Base-by-base conservation (phyloP, 176 grass and related monocot genomes). In the Puya raimondii region DNA sequence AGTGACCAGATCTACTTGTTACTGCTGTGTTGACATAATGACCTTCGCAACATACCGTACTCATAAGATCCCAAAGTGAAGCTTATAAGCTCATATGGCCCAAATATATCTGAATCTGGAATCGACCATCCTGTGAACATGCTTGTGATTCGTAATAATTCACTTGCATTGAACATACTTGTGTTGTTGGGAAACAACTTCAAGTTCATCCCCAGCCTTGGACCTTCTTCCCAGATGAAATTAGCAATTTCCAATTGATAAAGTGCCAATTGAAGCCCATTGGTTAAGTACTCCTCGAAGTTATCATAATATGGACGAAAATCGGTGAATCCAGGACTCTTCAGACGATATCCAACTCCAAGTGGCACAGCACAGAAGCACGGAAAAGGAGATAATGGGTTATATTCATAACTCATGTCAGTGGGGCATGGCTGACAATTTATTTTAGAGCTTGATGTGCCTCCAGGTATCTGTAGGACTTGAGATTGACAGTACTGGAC, bases 111-210 rank as follows among this genome's bases (percentile, higher is more conserved):
- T 70, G 84, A 87, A 51, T 87, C 84, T 1, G 4, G 5, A 76
- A 91, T 91, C 65, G 68, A 12, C 88, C 88, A 91, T 33, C 79
- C 84, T 64, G 84, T 87, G 69, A 91, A 91, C 84, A 91, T 80
- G 48, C 21, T 26, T 82, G 14, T 84, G n/a, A 91, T 80, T 72
- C 81, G 83, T 3, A 13, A 11, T 14, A 91, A 75, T 50, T 91
- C 84, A 50, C 65, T 68, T 58, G n/a, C 10, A 59, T 64, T 85
- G 16, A 91, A 91, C 21, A 29, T 2, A 11, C 0, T 5, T 12
- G 12, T 73, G 27, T 20, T 77, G 51, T 80, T 77, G 25, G 88
- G 88, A 81, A 87, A 91, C 63, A 91, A 57, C 72, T 67, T 87
- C 65, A 91, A 42, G 25, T 74, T 4, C 84, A 91, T 91, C 75